Percentiles rank a stretch among this genome's conserved stretches.
These are phyloP conservation scores for Calocybe cyanea DNA, from an alignment of 768 basidiomycete genomes.

Conservation along the genomic window DNA sequence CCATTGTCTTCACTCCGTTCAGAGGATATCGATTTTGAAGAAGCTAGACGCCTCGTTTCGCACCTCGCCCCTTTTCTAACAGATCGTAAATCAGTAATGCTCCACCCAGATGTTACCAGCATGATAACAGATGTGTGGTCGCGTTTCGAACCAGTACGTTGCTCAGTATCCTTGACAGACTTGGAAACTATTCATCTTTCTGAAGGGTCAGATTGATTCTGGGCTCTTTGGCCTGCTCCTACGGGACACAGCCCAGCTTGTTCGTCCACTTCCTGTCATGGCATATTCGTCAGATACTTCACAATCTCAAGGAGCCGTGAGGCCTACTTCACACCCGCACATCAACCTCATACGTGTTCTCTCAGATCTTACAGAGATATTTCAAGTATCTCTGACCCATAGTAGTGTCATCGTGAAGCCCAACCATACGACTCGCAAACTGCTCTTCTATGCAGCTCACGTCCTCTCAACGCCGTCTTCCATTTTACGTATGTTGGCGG, in stretches of 20 bases:
- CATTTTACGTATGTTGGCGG: slow-evolving; percentile 36
- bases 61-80: slow-evolving; percentile 61
- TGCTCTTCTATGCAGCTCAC: slow-evolving; percentile 69
- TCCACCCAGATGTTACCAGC: slow-evolving; percentile 46
- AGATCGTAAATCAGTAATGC: slow-evolving; percentile 53
- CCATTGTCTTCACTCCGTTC: slow-evolving; percentile 44
- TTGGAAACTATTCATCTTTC: too few species aligned
- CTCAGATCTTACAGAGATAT: slow-evolving; percentile 51
- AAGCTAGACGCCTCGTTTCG: slow-evolving; percentile 45
- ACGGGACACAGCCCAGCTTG: slow-evolving; percentile 47
- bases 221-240: slow-evolving; percentile 50
- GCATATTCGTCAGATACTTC: slow-evolving; percentile 14
- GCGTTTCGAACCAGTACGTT: slow-evolving; percentile 46
- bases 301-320: slow-evolving; percentile 17
- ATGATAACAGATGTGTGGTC: slow-evolving; percentile 67
- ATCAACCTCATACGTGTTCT: slow-evolving; percentile 41
- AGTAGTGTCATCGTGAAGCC: slow-evolving; percentile 6
- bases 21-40: slow-evolving; percentile 40
- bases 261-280: slow-evolving; percentile 45
- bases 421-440: slow-evolving; percentile 52
- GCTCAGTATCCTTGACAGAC: not conserved
- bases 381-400: slow-evolving; percentile 16
- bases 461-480: slow-evolving; percentile 44
- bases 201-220: slow-evolving; percentile 34
- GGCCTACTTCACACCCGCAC: slow-evolving; percentile 35